Base-by-base conservation (phyloP, 805 yeast species). In the Kluyveromyces nonfermentans region DNA sequence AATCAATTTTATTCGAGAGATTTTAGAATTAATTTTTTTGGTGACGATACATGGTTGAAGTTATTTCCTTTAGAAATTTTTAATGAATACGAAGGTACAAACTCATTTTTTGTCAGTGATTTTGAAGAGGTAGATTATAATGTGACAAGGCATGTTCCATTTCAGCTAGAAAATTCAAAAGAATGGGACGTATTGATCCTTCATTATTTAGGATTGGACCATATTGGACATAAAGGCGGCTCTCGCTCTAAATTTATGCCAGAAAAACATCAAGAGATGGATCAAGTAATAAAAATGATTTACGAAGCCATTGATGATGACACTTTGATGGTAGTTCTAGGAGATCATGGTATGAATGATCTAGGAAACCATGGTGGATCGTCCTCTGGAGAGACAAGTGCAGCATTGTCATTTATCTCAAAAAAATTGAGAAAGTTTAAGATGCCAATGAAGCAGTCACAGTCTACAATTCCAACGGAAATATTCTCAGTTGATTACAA, bases 21-120 rank as follows among this genome's bases (percentile, higher is more conserved):
- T 4, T 62, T 62, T 25, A 69, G 56, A 17, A 67, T 93, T 22
- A 83, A 88, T 57, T 85, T 93, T 75, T 90, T 75, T 67, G 99
- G 99, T 28, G 99, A 93, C 63, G 98, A 93, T 59, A 93, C 99
- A 1, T 93, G 99, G 99, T 63, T 89, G 49, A 89, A 87, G 57
- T 69, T 93, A 40, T 93, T 89, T 52, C 96, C 96, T 0, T 62
- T 62, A 7, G 62, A 57, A 5, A 71, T 71, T 50, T 89, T 90
- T 55, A 69, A 70, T 17, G 69, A 73, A 37, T 65, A 60, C 22
- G 97, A 93, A 33, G 97, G 97, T 1, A 90, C 97, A 0, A 80
- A 85, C 37, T 87, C 96, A 41, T 93, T 93, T 59, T 93, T 85
- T 59, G 99, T 93, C 1, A 82, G 93, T 43, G 99, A 93, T 60